A percentile compares a stretch with the other conserved stretches of the same genome.
phyloP scores from a whole-genome alignment of 148 eudicot species.

The Cornus suecica region DNA sequence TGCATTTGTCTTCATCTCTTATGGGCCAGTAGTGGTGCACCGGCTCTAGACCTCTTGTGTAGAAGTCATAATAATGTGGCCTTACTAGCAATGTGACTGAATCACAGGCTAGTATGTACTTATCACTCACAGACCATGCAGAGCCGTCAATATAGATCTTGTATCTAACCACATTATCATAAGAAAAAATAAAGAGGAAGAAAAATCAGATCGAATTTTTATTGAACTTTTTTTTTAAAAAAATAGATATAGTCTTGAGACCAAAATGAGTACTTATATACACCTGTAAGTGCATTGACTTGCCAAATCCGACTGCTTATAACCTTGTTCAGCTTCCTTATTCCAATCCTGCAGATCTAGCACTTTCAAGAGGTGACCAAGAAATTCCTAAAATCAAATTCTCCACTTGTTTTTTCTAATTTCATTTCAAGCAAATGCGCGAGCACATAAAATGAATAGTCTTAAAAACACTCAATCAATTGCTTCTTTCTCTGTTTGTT shows the following conservation, averaged over 20 bases:
- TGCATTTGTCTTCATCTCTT: constrained; percentile 33
- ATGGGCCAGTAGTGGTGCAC: constrained; percentile 61
- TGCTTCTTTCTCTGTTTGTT: too few species aligned
- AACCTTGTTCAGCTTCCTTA: constrained; percentile 38
- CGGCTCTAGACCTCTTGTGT: constrained; percentile 51
- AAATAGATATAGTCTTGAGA: not conserved
- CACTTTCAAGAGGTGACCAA: not conserved
- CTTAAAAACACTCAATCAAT: too few species aligned
- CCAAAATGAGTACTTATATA: not conserved
- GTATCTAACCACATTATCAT: constrained; percentile 25
- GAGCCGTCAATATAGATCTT: constrained; percentile 64
- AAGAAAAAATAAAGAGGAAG: not conserved
- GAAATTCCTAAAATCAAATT: too few species aligned
- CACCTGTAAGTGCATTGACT: constrained; percentile 59
- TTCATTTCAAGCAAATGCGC: too few species aligned
- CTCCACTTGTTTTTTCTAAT: too few species aligned
- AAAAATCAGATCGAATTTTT: not conserved
- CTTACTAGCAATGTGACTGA: constrained; percentile 47
- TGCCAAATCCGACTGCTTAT: constrained; percentile 42
- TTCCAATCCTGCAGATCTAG: constrained; percentile 45
- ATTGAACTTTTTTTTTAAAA: too few species aligned
- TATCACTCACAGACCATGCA: constrained; percentile 65
- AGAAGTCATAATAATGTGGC: constrained; percentile 53
- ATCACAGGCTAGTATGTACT: constrained; percentile 53
- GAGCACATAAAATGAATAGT: too few species aligned